A percentile compares a stretch with the other conserved stretches of the same genome.
Conservation (phyloP, 352 stramenopile genomes). For the Pythium myriotylum region DNA sequence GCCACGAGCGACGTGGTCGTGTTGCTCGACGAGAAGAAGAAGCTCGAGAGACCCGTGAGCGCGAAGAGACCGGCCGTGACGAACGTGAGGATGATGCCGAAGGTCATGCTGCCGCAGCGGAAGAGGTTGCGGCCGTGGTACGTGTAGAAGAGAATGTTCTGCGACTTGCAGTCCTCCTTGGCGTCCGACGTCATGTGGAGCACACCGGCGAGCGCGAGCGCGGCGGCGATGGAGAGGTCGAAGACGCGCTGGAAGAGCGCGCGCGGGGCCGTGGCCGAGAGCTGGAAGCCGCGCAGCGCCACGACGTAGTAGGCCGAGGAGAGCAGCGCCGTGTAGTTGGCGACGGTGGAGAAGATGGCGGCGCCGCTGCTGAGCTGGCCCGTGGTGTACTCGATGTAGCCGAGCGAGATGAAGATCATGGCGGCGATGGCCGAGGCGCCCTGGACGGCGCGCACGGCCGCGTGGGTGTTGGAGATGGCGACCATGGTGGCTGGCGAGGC, state of each 20-base stretch:
- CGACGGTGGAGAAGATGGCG: constrained; percentile 41
- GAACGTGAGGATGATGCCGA: constrained; percentile 43
- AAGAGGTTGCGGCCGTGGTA: constrained; percentile 47
- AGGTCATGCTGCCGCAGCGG: constrained; percentile 46
- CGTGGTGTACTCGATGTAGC: constrained; percentile 43
- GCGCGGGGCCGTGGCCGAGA: constrained; percentile 23
- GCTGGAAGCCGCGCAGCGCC: constrained; percentile 25
- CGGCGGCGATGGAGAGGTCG: constrained; percentile 30
- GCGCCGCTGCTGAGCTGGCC: constrained; percentile 41
- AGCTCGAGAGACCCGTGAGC: constrained; percentile 38
- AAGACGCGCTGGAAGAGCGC: constrained; percentile 38
- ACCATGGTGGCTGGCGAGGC: constrained; percentile 1
- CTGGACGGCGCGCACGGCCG: constrained; percentile 37
- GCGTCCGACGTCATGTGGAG: constrained; percentile 35
- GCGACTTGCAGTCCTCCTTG: constrained; percentile 40
- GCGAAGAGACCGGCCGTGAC: constrained; percentile 40
- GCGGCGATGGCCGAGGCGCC: constrained; percentile 31
- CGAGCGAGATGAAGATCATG: constrained; percentile 52
- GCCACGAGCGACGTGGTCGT: not conserved
- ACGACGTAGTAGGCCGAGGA: constrained; percentile 43
- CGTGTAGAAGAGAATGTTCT: constrained; percentile 46
- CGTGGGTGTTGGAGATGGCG: too few species aligned
- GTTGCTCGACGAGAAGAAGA: constrained; percentile 16
- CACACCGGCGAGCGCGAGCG: constrained; percentile 38
- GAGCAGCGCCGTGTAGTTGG: constrained; percentile 45